Evolutionary conservation across 2,329 filamentous ascomycete genomes (phyloP), one percentile per base, ranked within the genome.

Genomic region (Ascochyta pisi): DNA sequence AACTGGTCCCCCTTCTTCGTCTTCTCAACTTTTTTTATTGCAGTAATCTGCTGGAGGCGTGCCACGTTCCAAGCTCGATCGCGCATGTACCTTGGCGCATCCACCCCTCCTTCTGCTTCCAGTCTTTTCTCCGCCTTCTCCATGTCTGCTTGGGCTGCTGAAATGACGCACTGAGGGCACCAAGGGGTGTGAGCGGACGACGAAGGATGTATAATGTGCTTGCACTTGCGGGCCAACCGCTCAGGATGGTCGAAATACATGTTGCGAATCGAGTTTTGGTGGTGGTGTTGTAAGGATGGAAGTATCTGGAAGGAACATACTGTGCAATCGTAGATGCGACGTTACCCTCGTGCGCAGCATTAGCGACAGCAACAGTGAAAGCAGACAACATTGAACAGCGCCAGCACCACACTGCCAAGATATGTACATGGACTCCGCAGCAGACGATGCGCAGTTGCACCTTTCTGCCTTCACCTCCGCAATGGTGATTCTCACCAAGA

Each of bases 141-240:
- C 6, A 64, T 43, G 19, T 56, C 65, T n/a, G 37, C 44, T 45
- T 58, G 62, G 8, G 62, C 63, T n/a, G 42, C 35, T 1, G 52
- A 52, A 2, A 53, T 24, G n/a, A 51, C 50, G 41, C 67, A 71
- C 19, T 22, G 33, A 16, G 65, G 58, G 40, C 68, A 73, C 49
- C 41, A 46, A 1, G 61, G 65, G 0, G 60, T 67, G 35, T 58
- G 66, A n/a, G 39, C 12, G 3, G 65, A 33, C 15, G 50, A 59
- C 8, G 63, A 67, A 15, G 60, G 61, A 37, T 72, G 68, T 15
- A 71, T 44, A 8, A 23, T 24, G 54, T 72, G 70, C 8, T 59
- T 53, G 48, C 69, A 73, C 31, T 45, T 60, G 23, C 55, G 66
- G 22, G 68, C 67, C 23, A 54, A 46, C 13, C 45, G 42, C 19